Base-by-base conservation (phyloP, 768 basidiomycete species). In the Boletus vinaceobasis region DNA sequence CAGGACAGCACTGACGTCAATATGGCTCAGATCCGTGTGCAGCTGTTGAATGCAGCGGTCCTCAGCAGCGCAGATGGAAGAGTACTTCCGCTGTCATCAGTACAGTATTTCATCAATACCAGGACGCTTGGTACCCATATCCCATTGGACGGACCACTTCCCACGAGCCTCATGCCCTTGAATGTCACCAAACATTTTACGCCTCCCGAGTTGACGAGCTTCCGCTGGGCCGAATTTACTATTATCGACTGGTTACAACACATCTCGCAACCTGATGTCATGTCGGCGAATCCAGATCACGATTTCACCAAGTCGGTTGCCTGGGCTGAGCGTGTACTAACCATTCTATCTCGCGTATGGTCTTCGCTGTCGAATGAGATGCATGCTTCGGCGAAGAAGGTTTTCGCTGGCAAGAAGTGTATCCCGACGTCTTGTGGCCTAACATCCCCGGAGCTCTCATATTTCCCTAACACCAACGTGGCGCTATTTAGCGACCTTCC, bases 241-340 rank as follows among this genome's bases (percentile, higher is more conserved):
- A 67, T 95, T 21, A 66, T 79, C 5, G 83, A 91, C 17, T 98
- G 95, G 91, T 62, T 95, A 49, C 72, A 73, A 17, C 79, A 87
- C 69, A 72, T 97, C 47, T 75, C 82, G 31, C 77, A 77, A 45
- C 70, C 80, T 1, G 59, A 74, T 3, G 73, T 82, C 39, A 60
- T 69, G 29, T 74, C 75, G 7, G 63, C 71, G 3, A 70, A 78
- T 35, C 65, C 71, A 0, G 80, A 85, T 40, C 77, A 81, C 53
- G 85, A 94, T 65, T 74, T 97, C 29, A 78, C 78, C 8, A 52
- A 71, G 15, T 92, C 90, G 2, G 69, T 87, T 0, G 64, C 71
- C 14, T 97, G 94, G 82, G 83, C 93, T 0, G 95, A 98, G 65
- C 83, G 83, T 43, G 87, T 95, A 5, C 72, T 97, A 15, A 65